Conservation (phyloP, 306 rosid species). For the Malus sylvestris region DNA sequence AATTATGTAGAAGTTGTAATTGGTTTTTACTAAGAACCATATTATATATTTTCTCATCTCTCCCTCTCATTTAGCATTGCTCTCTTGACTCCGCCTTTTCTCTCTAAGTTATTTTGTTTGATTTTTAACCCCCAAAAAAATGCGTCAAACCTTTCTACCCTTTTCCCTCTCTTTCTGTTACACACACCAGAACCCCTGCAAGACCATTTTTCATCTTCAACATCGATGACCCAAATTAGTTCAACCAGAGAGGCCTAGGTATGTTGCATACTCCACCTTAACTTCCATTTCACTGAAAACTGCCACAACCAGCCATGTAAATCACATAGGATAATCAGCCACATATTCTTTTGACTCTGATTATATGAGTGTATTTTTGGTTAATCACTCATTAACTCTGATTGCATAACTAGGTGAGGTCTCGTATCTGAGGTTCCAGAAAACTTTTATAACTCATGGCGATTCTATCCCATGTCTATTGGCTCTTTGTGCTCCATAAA, state of each 20-base stretch:
- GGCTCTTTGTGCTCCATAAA: neutral
- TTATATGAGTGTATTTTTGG: neutral
- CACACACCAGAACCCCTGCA: neutral
- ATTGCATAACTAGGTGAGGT: neutral
- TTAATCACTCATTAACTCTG: neutral
- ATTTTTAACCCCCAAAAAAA: neutral
- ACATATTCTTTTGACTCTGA: neutral
- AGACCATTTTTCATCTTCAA: neutral
- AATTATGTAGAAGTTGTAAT: neutral
- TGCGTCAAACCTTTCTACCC: neutral
- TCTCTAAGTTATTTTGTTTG: neutral
- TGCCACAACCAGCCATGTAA: neutral
- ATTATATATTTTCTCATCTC: neutral
- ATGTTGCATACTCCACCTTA: neutral
- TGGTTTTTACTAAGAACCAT: neutral
- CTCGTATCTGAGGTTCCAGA: neutral
- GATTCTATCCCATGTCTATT: neutral
- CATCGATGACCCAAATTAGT: neutral
- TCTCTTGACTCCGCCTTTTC: neutral
- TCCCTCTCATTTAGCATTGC: neutral
- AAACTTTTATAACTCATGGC: neutral
- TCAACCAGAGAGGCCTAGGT: neutral
- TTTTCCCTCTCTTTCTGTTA: neutral
- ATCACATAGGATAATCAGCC: neutral
- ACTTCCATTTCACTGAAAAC: neutral